These are phyloP conservation scores for Thielaviopsis musarum DNA, from an alignment of 2,329 filamentous ascomycete species.

Conservation along the genomic window DNA sequence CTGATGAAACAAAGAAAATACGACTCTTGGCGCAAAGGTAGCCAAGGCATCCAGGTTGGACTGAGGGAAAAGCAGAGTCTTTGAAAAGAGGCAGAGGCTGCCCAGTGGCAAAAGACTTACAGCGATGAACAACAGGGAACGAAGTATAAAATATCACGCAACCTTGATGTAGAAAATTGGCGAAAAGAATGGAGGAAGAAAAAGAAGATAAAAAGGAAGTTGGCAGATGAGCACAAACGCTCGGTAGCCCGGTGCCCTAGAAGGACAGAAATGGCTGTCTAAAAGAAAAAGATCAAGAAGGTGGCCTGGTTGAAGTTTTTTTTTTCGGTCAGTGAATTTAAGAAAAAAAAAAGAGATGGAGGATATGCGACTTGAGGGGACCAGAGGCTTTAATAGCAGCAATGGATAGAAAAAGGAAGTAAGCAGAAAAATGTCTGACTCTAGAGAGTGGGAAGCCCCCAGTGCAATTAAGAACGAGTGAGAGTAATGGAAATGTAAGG, in stretches of 20 bases:
- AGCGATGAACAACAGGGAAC: neutral
- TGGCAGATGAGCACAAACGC: slow-evolving; percentile 13
- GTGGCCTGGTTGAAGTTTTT: slow-evolving; percentile 4
- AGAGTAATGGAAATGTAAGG: too few relatives aligned
- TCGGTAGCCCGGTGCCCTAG: slow-evolving; percentile 12
- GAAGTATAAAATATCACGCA: slow-evolving; percentile 7
- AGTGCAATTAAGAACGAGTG: too few relatives aligned
- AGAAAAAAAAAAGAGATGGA: neutral
- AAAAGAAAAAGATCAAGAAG: slow-evolving; percentile 6
- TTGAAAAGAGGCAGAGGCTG: too few relatives aligned
- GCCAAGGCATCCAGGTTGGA: neutral
- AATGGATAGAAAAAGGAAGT: too few relatives aligned
- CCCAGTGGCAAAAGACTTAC: slow-evolving; percentile 1
- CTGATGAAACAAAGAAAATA: too few relatives aligned
- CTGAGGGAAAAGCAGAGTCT: neutral
- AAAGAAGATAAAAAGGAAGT: slow-evolving; percentile 10
- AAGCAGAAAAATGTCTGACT: too few relatives aligned
- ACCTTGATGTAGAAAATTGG: neutral
- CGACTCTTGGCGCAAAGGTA: neutral
- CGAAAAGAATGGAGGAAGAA: slow-evolving; percentile 3
- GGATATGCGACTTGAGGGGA: too few relatives aligned
- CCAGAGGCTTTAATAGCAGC: too few relatives aligned
- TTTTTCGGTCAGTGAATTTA: slow-evolving; percentile 9
- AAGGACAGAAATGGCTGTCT: slow-evolving; percentile 11
- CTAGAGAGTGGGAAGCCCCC: too few relatives aligned